Evolutionary conservation across 768 basidiomycete genomes (phyloP), one percentile per base, ranked within the genome.

Genomic region (Astraeus odoratus): DNA sequence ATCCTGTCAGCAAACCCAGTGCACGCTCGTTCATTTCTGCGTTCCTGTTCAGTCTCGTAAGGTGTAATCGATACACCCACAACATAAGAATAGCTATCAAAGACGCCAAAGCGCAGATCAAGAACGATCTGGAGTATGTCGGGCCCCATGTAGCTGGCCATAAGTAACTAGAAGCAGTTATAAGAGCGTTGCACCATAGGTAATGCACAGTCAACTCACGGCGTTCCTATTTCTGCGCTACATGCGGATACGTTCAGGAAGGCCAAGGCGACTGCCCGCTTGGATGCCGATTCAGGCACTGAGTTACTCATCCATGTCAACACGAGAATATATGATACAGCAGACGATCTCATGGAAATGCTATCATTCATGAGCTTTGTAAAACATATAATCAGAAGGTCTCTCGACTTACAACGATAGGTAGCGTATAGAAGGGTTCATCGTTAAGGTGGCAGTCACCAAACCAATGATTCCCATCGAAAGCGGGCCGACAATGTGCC

Each of bases 211-310:
- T 13, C 12, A 31, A 77, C 79, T 68, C 69, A 92, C 70, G 87
- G 82, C 50, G 91, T 92, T 40, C 80, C 68, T 37, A 96, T 70
- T 65, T 94, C 94, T 0, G 90, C 92, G 5, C 88, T 69, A 57
- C 89, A 84, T 19, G 85, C 84, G 59, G 89, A 80, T 40, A 79
- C 78, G 61, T 93, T 91, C 56, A 91, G 78, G 47, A 87, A 64
- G 1, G 89, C 87, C 36, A 94, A 69, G 15, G 81, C 83, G 16
- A 92, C 84, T 3, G 90, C 86, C 18, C 91, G 81, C 63, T 93
- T 94, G 26, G 82, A 79, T 31, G 30, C 12, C 10, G 30, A 31
- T n/a, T 31, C 30, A 12, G 30, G 10, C n/a, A 31, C n/a, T 12
- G 73, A 71, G 53, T 71, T 76, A 44, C 67, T 71, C 49, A 77